A percentile compares a stretch with the other conserved stretches of the same genome.
These are phyloP conservation scores for Psilocybe azurescens DNA, from an alignment of 768 basidiomycete genomes.

Conservation along the genomic window DNA sequence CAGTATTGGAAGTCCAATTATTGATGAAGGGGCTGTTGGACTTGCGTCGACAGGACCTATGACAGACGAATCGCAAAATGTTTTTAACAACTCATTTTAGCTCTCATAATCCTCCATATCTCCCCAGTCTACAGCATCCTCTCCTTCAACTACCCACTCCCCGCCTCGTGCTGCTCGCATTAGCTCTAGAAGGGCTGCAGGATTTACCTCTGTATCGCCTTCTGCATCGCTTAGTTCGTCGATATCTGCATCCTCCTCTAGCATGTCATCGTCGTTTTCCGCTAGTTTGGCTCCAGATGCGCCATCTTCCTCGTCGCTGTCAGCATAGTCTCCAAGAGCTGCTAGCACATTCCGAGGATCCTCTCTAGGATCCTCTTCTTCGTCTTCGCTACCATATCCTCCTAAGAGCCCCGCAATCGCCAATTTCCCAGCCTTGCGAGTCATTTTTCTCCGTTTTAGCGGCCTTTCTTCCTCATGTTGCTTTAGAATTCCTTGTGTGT, in stretches of 20 bases:
- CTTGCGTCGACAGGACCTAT: slow-evolving; percentile 75
- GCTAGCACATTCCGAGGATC: slow-evolving; percentile 38
- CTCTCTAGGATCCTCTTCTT: slow-evolving; percentile 27
- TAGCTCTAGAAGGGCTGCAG: slow-evolving; percentile 46
- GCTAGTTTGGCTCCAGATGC: neutral
- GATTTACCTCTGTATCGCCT: slow-evolving; percentile 41
- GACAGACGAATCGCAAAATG: slow-evolving; percentile 7
- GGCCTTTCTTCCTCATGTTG: slow-evolving; percentile 40
- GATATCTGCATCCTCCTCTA: slow-evolving; percentile 29
- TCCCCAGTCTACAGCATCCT: slow-evolving; percentile 60
- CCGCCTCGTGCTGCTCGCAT: slow-evolving; percentile 40
- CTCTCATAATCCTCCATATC: slow-evolving; percentile 44
- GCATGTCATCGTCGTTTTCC: slow-evolving; percentile 14
- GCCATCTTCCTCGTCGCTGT: slow-evolving; percentile 48
- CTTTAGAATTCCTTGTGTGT: slow-evolving; percentile 51
- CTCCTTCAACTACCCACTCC: slow-evolving; percentile 35
- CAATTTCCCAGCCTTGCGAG: slow-evolving; percentile 53
- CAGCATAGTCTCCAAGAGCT: slow-evolving; percentile 50
- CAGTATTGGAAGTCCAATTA: slow-evolving; percentile 79
- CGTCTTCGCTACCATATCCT: slow-evolving; percentile 57
- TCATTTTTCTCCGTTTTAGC: slow-evolving; percentile 63
- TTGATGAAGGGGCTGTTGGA: slow-evolving; percentile 87
- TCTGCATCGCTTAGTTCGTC: slow-evolving; percentile 39
- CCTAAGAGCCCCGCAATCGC: slow-evolving; percentile 52
- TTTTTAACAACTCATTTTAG: slow-evolving; percentile 13